A percentile compares a stretch with the other conserved stretches of the same genome.
phyloP scores from a whole-genome alignment of 768 basidiomycete genomes.

The Mycena amicta region DNA sequence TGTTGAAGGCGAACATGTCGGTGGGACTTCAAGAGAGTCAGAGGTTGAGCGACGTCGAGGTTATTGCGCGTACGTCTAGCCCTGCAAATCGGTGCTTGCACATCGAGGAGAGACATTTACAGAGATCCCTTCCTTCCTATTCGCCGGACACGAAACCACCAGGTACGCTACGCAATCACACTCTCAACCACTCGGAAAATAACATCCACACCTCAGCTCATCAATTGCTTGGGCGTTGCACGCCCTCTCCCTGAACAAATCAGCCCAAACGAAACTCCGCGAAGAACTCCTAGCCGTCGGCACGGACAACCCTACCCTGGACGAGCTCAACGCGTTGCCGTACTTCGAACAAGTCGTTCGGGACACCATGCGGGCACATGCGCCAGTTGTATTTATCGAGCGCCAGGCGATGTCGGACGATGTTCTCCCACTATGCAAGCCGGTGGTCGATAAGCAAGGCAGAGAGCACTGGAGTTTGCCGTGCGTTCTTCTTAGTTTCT shows the following conservation, averaged over 20 bases:
- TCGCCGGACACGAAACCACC: slow-evolving; percentile 16
- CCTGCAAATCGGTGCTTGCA: slow-evolving; percentile 8
- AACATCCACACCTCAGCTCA: background rate
- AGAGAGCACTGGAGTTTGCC: slow-evolving; percentile 20
- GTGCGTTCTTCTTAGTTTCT: background rate
- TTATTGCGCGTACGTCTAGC: slow-evolving; percentile 43
- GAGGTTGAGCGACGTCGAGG: slow-evolving; percentile 47
- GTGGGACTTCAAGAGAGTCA: slow-evolving; percentile 45
- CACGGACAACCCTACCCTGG: slow-evolving; percentile 42
- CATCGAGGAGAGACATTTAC: background rate
- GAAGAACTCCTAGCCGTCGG: slow-evolving; percentile 40
- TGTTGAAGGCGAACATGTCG: slow-evolving; percentile 53
- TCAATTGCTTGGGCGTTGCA: slow-evolving; percentile 46
- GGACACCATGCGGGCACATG: slow-evolving; percentile 6
- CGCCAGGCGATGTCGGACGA: slow-evolving; percentile 31
- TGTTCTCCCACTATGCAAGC: slow-evolving; percentile 28
- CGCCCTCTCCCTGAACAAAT: slow-evolving; percentile 37
- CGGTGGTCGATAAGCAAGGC: slow-evolving; percentile 26
- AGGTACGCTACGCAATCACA: background rate
- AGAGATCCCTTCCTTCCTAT: slow-evolving; percentile 14
- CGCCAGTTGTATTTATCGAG: slow-evolving; percentile 30
- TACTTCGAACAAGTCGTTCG: slow-evolving; percentile 14
- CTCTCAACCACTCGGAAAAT: rapidly evolving
- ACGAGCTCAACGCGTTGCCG: slow-evolving; percentile 35
- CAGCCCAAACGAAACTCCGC: slow-evolving; percentile 44